Base-by-base conservation (phyloP, 768 basidiomycete genomes). In the Glaciozyma martinii region DNA sequence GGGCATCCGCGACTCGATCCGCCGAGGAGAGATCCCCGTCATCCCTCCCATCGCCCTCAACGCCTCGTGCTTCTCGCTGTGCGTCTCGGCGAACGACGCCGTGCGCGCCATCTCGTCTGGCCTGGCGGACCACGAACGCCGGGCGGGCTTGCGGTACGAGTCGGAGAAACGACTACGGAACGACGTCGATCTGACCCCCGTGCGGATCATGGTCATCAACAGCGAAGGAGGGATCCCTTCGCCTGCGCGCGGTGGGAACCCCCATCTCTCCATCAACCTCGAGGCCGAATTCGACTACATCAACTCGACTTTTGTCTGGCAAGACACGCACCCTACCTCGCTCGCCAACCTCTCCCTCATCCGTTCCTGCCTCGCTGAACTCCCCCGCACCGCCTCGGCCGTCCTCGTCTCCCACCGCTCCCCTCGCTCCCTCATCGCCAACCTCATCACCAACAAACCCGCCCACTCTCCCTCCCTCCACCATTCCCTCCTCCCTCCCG, bases 401-500 rank as follows among this genome's bases (percentile, higher is more conserved):
- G 81, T 98, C 70, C 88, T 99, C 85, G 95, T 98, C 56, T 94
- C 91, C 19, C 95, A 99, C 78, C 89, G 92, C 57, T 94, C 92
- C 2, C 89, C 92, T 0, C 90, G 89, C 66, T 90, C 90, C 3
- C 83, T 99, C 66, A 98, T 99, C 72, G 94, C 85, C 54, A 98
- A 98, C 77, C 82, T 99, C 32, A 93, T 99, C 74, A 99, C 94
- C 40, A 99, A 99, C 76, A 94, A 92, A 74, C 95, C 95, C 4
- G 91, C 90, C 12, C 85, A 94, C 65, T 93, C 90, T 72, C 94
- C 93, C 4, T 93, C 90, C 71, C 82, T 99, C 42, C 93, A 95
- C 53, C 91, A 95, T 72, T 90, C 94, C 9, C 81, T 97, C 23
- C 82, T 98, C 32, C 89, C 90, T 68, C 52, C 60, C 30, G 86